These are phyloP conservation scores for Ceratobasidium sp. DNA, from an alignment of 1,284 basidiomycete genomes.

Conservation along the genomic window DNA sequence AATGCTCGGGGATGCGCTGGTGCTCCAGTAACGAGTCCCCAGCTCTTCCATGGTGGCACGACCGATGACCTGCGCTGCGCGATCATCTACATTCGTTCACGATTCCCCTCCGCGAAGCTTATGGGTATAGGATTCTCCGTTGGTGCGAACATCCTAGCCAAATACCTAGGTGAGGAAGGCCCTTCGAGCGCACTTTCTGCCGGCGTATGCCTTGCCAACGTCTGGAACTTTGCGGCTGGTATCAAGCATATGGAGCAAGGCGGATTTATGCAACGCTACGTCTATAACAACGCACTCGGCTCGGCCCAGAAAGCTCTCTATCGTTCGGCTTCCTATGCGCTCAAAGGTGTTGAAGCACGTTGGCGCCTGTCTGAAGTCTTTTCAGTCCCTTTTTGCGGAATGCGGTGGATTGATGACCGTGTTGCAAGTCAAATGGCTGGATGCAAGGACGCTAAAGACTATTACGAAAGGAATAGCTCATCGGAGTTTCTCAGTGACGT, in stretches of 20 bases:
- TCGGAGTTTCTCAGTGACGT: conserved; percentile 18
- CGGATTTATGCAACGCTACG: conserved; percentile 48
- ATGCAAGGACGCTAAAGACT: conserved; percentile 53
- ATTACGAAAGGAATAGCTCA: conserved; percentile 53
- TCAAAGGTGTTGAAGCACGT: conserved; percentile 17
- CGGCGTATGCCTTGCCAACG: conserved; percentile 55
- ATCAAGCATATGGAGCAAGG: conserved; percentile 45
- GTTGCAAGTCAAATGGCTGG: conserved; percentile 50
- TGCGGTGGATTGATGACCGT: conserved; percentile 36
- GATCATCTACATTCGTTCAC: conserved; percentile 55
- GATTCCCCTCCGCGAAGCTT: conserved; percentile 69
- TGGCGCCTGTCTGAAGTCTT: conserved; percentile 18
- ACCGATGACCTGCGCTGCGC: conserved; percentile 58
- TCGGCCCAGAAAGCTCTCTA: conserved; percentile 49
- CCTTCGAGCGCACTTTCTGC: conserved; percentile 52
- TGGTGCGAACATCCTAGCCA: conserved; percentile 88
- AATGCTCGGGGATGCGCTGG: conserved; percentile 37
- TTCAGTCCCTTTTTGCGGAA: conserved; percentile 13
- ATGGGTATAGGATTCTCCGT: conserved; percentile 93
- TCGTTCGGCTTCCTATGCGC: conserved; percentile 24
- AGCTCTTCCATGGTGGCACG: conserved; percentile 48
- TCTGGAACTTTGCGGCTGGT: conserved; percentile 48
- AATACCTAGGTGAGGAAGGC: conserved; percentile 89
- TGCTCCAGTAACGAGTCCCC: conserved; percentile 39
- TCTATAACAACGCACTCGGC: conserved; percentile 54